Conservation (phyloP, 2,329 filamentous ascomycete species). For the Fusarium xyrophilum region DNA sequence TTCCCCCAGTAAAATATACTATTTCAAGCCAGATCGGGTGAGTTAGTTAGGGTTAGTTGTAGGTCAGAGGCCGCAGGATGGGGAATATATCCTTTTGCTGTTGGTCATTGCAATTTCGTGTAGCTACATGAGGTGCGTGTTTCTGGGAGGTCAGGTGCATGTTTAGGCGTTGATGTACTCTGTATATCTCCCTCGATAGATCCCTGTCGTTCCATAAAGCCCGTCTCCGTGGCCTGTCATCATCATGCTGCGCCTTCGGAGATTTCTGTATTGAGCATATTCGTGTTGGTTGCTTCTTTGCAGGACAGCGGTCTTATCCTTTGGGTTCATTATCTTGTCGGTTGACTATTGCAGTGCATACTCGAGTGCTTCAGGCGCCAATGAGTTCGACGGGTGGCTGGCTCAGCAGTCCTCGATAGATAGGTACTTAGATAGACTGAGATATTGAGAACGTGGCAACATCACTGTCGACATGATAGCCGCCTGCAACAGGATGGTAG, state of each 20-base stretch:
- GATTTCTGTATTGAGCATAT: background rate
- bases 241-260: background rate
- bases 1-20: too few species aligned
- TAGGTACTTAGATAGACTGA: background rate
- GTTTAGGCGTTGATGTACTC: too few species aligned
- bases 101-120: too few species aligned
- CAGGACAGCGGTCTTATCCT: background rate
- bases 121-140: too few species aligned
- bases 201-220: background rate
- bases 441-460: background rate
- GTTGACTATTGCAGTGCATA: background rate
- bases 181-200: slow-evolving; percentile 5
- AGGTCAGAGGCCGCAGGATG: too few species aligned
- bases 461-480: background rate
- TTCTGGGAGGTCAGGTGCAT: too few species aligned
- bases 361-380: background rate
- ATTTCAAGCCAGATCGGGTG: too few species aligned
- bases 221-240: background rate
- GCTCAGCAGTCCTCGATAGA: background rate
- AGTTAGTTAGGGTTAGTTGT: too few species aligned
- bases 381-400: background rate
- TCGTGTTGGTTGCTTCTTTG: background rate
- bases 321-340: slow-evolving; percentile 67
- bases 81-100: too few species aligned
- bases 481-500: background rate